These are phyloP conservation scores for Lentinula lateritia DNA, from an alignment of 768 basidiomycete genomes.

Conservation along the genomic window DNA sequence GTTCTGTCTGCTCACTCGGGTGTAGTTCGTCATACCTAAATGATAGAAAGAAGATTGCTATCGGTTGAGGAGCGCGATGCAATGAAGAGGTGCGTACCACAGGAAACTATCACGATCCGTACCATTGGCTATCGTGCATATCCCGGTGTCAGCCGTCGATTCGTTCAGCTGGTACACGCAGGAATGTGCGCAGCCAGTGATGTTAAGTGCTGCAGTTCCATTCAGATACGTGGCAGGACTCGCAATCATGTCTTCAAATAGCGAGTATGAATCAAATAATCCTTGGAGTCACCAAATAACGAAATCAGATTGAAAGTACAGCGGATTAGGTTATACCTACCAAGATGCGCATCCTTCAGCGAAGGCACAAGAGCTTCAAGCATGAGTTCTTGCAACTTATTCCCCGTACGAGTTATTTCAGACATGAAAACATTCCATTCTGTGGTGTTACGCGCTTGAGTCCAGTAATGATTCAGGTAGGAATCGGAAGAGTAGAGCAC, in stretches of 20 bases:
- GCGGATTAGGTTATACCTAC: slow-evolving; percentile 25
- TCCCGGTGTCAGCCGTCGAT: slow-evolving; percentile 15
- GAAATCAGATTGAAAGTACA: not conserved
- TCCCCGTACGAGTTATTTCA: slow-evolving; percentile 46
- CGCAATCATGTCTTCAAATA: slow-evolving; percentile 55
- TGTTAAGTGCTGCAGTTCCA: slow-evolving; percentile 57
- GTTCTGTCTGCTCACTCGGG: slow-evolving; percentile 37
- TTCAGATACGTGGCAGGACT: slow-evolving; percentile 52
- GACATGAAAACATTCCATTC: slow-evolving; percentile 54
- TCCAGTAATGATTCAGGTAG: slow-evolving; percentile 31
- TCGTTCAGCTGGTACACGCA: slow-evolving; percentile 38
- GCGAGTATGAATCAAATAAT: slow-evolving; percentile 54
- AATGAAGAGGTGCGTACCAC: slow-evolving; percentile 28
- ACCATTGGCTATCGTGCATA: slow-evolving; percentile 28
- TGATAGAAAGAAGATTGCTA: not conserved
- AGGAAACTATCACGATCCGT: slow-evolving; percentile 41
- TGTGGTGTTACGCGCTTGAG: slow-evolving; percentile 27
- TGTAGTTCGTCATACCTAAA: slow-evolving; percentile 40
- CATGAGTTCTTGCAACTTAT: slow-evolving; percentile 45
- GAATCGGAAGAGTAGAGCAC: slow-evolving; percentile 27
- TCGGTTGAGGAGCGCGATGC: not conserved
- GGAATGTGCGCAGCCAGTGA: slow-evolving; percentile 44
- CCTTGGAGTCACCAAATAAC: slow-evolving; percentile 24
- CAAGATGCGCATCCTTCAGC: slow-evolving; percentile 51
- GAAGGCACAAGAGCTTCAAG: slow-evolving; percentile 42